phyloP scores from a whole-genome alignment of 2,329 filamentous ascomycete species.

The Diaporthe aspalathi region DNA sequence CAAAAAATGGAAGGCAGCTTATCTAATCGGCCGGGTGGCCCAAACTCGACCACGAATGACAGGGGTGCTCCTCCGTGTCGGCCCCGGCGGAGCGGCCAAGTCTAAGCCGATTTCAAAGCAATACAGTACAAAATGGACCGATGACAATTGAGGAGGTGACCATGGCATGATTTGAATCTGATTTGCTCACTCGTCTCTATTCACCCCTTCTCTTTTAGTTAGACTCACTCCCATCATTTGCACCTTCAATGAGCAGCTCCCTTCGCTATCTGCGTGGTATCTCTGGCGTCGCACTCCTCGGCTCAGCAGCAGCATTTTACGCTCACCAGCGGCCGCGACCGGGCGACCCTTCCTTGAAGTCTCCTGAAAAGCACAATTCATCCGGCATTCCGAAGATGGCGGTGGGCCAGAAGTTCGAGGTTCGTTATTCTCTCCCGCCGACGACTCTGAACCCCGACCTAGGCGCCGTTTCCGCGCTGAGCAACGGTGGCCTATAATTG shows the following conservation, averaged over 20 bases:
- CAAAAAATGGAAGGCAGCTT: conserved; percentile 35
- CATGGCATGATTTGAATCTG: conserved; percentile 15
- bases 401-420: conserved; percentile 59
- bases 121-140: conserved; percentile 25
- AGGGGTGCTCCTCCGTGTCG: conserved; percentile 32
- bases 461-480: background rate
- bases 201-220: no score
- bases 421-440: conserved; percentile 42
- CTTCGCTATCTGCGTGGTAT: conserved; percentile 40
- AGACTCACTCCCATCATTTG: conserved; percentile 34
- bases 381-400: conserved; percentile 52
- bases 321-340: conserved; percentile 33
- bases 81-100: conserved; percentile 27
- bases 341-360: background rate
- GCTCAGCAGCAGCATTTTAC: conserved; percentile 43
- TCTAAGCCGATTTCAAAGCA: conserved; percentile 40
- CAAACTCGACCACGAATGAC: conserved; percentile 30
- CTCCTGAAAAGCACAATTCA: conserved; percentile 34
- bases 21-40: conserved; percentile 40
- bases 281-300: conserved; percentile 42
- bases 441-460: background rate
- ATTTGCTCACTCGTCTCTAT: background rate
- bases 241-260: conserved; percentile 32
- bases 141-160: conserved; percentile 30
- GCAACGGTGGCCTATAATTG: conserved; percentile 12